Conservation (phyloP, 495 filamentous ascomycete species). For the Tirmania nivea region DNA sequence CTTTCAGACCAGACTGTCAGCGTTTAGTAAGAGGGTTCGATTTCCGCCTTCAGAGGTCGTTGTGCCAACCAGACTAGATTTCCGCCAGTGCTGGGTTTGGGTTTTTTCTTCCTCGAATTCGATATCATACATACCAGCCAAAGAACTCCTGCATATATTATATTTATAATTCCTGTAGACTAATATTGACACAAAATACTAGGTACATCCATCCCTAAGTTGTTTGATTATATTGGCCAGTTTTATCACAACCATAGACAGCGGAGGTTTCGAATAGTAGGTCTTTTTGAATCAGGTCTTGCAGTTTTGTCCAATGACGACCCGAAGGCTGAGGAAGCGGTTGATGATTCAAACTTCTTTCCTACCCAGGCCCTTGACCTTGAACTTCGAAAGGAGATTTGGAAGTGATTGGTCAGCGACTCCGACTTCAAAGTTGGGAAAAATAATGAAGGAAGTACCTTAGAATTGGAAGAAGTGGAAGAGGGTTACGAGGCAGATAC, state of each 20-base stretch:
- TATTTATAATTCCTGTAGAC: background rate
- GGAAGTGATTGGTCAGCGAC: slow-evolving; percentile 13
- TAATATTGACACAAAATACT: background rate
- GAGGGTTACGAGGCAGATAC: slow-evolving; percentile 3
- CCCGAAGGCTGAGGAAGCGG: slow-evolving; percentile 1
- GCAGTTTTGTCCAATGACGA: slow-evolving; percentile 1
- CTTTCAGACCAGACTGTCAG: too few relatives aligned
- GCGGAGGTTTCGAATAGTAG: slow-evolving; percentile 6
- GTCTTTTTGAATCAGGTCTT: slow-evolving; percentile 1
- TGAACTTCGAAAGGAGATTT: slow-evolving; percentile 6
- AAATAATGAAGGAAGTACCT: slow-evolving; percentile 11
- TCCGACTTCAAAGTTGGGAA: slow-evolving; percentile 15
- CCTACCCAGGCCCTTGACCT: background rate
- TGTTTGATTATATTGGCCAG: slow-evolving; percentile 18
- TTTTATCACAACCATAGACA: slow-evolving; percentile 17
- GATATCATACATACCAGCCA: background rate
- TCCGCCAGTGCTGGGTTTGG: background rate
- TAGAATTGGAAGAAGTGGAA: slow-evolving; percentile 18
- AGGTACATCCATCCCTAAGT: slow-evolving; percentile 15
- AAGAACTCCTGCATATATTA: background rate
- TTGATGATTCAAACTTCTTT: background rate
- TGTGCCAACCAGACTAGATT: too few relatives aligned
- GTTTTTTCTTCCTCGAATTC: background rate
- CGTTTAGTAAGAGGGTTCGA: background rate
- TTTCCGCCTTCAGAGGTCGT: too few relatives aligned